These are phyloP conservation scores for Leishmania major DNA, from an alignment of 208 protist species.

Conservation along the genomic window DNA sequence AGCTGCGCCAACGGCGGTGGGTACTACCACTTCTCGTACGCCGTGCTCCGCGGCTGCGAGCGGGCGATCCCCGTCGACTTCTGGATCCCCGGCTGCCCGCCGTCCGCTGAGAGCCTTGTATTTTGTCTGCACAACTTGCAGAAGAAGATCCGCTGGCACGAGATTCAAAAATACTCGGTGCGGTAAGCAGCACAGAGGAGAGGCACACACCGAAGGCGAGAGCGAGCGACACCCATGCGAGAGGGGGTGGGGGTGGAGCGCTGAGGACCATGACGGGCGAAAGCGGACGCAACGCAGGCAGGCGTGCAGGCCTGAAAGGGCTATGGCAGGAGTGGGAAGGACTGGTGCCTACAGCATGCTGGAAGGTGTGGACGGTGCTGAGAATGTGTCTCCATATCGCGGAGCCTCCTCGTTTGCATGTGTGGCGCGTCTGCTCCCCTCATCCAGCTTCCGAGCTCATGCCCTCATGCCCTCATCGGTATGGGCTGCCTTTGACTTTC, in stretches of 20 bases:
- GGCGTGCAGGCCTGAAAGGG: background rate
- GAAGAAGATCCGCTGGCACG: constrained; percentile 94
- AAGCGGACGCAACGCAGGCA: background rate
- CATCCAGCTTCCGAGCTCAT: background rate
- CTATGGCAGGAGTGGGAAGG: background rate
- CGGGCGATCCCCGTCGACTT: constrained; percentile 98
- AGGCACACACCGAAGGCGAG: background rate
- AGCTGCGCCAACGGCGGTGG: constrained; percentile 98
- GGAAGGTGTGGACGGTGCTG: background rate
- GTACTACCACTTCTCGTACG: constrained; percentile 99
- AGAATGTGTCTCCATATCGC: background rate
- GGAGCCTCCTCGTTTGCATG: background rate
- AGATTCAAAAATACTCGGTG: constrained; percentile 92
- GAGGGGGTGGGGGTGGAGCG: background rate
- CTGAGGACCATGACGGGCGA: background rate
- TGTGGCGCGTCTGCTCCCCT: background rate
- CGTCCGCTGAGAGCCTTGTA: constrained; percentile 94
- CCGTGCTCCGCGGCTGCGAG: constrained; percentile 97
- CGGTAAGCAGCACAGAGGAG: constrained; percentile 38
- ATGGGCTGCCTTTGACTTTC: background rate
- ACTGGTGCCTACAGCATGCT: background rate
- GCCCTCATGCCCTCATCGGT: background rate
- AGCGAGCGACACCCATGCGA: background rate
- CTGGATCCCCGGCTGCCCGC: constrained; percentile 99
- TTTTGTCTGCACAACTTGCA: constrained; percentile 92